A percentile compares a stretch with the other conserved stretches of the same genome.
These are phyloP conservation scores for Magnaporthiopsis poae DNA, from an alignment of 2,329 filamentous ascomycete species.

Conservation along the genomic window DNA sequence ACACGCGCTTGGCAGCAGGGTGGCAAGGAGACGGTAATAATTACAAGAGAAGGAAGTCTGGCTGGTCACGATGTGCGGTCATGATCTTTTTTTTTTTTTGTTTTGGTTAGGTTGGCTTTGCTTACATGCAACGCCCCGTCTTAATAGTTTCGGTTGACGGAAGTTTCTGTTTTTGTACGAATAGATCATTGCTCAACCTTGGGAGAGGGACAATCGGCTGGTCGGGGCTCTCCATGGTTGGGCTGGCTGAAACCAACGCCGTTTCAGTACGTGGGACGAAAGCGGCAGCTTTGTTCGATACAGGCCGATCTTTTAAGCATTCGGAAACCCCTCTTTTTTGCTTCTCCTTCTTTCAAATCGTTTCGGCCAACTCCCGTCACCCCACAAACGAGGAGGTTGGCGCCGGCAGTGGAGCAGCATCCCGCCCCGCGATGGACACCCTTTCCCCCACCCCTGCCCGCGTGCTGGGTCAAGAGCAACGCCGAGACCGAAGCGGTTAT, in stretches of 20 bases:
- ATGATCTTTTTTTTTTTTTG: not conserved
- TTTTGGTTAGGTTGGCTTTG: not conserved
- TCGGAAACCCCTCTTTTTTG: not conserved
- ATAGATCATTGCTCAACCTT: not conserved
- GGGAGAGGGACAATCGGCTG: too few species aligned
- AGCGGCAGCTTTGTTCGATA: not conserved
- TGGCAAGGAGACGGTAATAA: not conserved
- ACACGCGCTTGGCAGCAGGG: not conserved
- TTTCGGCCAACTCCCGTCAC: not conserved
- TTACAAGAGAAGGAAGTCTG: not conserved
- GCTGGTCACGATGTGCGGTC: not conserved
- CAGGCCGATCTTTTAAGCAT: not conserved
- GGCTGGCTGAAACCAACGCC: not conserved
- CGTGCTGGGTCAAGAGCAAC: too few species aligned
- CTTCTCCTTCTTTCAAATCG: too few species aligned
- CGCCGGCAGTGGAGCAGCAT: too few species aligned
- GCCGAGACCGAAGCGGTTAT: too few species aligned
- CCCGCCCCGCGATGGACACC: too few species aligned
- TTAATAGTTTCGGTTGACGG: too few species aligned
- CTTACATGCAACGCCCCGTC: not conserved
- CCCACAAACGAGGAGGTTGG: too few species aligned
- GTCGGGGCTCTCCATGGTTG: too few species aligned
- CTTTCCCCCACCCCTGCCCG: too few species aligned
- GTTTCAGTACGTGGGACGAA: not conserved
- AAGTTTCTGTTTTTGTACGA: not conserved